Conservation (phyloP, 768 basidiomycete genomes). For the Dioszegia hungarica region DNA sequence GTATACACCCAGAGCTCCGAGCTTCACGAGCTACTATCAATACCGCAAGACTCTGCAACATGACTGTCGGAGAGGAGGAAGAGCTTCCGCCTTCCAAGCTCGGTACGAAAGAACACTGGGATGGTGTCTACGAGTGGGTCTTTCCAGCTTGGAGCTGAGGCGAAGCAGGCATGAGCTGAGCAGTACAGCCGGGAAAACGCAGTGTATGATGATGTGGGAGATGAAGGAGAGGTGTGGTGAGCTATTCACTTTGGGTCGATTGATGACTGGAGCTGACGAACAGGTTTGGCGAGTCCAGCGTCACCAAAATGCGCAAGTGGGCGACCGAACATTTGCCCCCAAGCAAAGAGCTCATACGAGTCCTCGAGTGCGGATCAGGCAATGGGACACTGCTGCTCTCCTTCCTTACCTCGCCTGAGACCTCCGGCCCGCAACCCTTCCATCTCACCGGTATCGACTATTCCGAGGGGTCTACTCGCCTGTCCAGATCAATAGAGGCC, state of each 20-base stretch:
- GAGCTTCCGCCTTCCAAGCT: conserved; percentile 47
- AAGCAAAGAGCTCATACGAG: conserved; percentile 21
- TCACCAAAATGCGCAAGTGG: conserved; percentile 52
- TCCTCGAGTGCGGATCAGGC: conserved; percentile 51
- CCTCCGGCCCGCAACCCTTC: conserved; percentile 22
- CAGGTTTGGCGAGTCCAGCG: conserved; percentile 52
- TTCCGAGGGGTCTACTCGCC: conserved; percentile 43
- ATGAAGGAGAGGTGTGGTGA: conserved; percentile 53
- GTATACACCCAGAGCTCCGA: neutral
- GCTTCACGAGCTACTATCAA: no score
- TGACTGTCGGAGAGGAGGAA: conserved; percentile 19
- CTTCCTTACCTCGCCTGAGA: conserved; percentile 26
- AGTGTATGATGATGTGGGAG: conserved; percentile 51
- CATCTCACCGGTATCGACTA: conserved; percentile 52
- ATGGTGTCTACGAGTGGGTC: conserved; percentile 45
- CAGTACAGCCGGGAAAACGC: conserved; percentile 45
- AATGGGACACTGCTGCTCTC: conserved; percentile 50
- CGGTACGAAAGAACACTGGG: conserved; percentile 50
- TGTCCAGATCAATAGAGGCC: conserved; percentile 40
- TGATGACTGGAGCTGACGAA: no score
- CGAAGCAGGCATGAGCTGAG: neutral
- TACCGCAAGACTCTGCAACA: neutral
- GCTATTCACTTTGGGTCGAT: conserved; percentile 5
- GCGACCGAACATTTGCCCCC: conserved; percentile 44
- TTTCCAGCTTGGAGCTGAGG: neutral